Conservation (phyloP, 179 eudicot genomes). For the Patellifolia procumbens region DNA sequence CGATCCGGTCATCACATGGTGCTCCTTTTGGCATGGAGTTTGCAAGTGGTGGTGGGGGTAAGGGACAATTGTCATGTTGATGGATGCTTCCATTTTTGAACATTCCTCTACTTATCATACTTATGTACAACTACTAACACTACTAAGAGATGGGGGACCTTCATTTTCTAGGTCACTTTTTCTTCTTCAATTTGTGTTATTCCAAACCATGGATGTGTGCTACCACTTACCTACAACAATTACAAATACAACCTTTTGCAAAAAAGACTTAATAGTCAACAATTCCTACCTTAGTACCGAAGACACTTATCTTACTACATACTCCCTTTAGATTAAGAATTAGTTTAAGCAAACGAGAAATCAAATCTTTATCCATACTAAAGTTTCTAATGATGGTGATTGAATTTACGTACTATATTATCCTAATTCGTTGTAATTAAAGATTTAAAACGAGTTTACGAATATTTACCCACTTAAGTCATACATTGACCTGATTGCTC, state of each 20-base stretch:
- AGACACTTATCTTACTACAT: background rate
- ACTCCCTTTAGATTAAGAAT: too few species aligned
- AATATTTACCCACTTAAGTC: too few species aligned
- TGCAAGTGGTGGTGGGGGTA: slow-evolving; percentile 36
- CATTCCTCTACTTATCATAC: slow-evolving; percentile 3
- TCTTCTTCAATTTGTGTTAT: too few species aligned
- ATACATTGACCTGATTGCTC: too few species aligned
- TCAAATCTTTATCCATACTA: too few species aligned
- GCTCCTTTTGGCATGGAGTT: slow-evolving; percentile 22
- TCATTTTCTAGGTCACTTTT: background rate
- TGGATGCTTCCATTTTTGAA: slow-evolving; percentile 31
- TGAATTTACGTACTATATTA: too few species aligned
- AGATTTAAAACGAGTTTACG: too few species aligned
- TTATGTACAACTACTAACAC: background rate
- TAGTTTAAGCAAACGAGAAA: too few species aligned
- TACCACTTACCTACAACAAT: slow-evolving; percentile 6
- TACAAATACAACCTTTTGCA: slow-evolving; percentile 16
- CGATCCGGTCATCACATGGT: slow-evolving; percentile 13
- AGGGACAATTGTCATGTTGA: slow-evolving; percentile 17
- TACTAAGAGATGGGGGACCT: slow-evolving; percentile 7
- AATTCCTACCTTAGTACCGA: slow-evolving; percentile 30
- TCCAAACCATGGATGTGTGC: slow-evolving; percentile 21
- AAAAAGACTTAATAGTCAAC: background rate
- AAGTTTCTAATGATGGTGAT: too few species aligned
- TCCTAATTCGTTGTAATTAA: too few species aligned